Evolutionary conservation across 1,284 basidiomycete genomes (phyloP).

Genomic region (Porogramme epimiltina): DNA sequence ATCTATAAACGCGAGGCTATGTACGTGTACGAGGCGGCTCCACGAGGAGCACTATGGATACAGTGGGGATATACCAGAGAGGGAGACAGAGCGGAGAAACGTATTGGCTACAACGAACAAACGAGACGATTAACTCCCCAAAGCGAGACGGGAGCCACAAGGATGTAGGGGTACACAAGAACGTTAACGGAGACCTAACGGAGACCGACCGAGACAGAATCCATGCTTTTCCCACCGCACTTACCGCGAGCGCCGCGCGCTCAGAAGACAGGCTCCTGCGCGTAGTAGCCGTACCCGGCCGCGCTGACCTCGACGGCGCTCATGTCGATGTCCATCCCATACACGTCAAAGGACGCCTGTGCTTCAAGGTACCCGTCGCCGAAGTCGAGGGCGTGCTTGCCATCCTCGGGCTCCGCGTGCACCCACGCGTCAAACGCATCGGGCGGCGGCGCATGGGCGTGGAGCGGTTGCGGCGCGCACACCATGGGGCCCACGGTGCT

Average conservation of each 20-base stretch:
- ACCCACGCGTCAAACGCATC: slow-evolving; percentile 13
- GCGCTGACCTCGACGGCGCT: slow-evolving; percentile 6
- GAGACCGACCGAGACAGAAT: too few species aligned
- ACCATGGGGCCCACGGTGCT: not conserved
- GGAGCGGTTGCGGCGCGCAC: too few species aligned
- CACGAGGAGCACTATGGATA: slow-evolving; percentile 12
- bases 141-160: too few species aligned
- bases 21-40: slow-evolving; percentile 6
- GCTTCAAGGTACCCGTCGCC: slow-evolving; percentile 9
- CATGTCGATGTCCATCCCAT: slow-evolving; percentile 13
- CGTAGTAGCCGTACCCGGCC: slow-evolving; percentile 16
- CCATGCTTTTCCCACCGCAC: too few species aligned
- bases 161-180: too few species aligned
- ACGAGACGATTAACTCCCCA: too few species aligned
- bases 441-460: too few species aligned
- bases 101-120: slow-evolving; percentile 21
- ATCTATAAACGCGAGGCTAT: slow-evolving; percentile 13
- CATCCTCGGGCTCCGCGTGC: not conserved
- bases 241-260: slow-evolving; percentile 1
- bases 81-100: not conserved
- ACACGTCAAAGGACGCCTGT: slow-evolving; percentile 11
- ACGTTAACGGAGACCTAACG: too few species aligned
- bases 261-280: slow-evolving; percentile 13
- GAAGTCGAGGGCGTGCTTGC: not conserved
- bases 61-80: slow-evolving; percentile 9